These are phyloP conservation scores for Geosmithia putterillii DNA, from an alignment of 2,329 filamentous ascomycete genomes.

Conservation along the genomic window DNA sequence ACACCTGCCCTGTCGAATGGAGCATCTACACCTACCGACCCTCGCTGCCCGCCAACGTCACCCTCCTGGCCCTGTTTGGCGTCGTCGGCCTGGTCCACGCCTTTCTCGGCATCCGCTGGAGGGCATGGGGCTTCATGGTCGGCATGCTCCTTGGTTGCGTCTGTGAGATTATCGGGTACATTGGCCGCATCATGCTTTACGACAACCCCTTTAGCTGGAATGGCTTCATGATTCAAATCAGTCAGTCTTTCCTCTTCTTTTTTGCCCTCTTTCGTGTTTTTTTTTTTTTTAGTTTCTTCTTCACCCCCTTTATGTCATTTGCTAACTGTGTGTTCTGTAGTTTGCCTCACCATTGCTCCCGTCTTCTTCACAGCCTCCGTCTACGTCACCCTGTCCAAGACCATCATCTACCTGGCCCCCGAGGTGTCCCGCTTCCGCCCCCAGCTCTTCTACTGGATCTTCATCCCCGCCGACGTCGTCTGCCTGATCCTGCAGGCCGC, in stretches of 20 bases:
- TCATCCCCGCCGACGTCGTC: slow-evolving; percentile 42
- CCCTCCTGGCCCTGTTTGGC: slow-evolving; percentile 37
- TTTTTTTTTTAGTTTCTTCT: background rate
- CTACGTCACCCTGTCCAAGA: slow-evolving; percentile 46
- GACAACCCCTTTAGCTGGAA: slow-evolving; percentile 44
- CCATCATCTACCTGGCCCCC: slow-evolving; percentile 25
- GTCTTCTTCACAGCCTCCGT: slow-evolving; percentile 47
- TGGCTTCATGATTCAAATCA: slow-evolving; percentile 53
- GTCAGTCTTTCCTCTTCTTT: slow-evolving; percentile 1
- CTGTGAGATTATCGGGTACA: slow-evolving; percentile 50
- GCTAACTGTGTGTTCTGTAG: no score
- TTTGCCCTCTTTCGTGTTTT: background rate
- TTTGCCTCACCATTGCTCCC: slow-evolving; percentile 39
- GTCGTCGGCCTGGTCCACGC: slow-evolving; percentile 26
- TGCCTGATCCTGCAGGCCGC: slow-evolving; percentile 45
- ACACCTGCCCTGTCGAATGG: slow-evolving; percentile 30
- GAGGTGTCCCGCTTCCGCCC: slow-evolving; percentile 30
- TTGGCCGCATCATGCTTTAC: slow-evolving; percentile 43
- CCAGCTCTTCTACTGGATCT: slow-evolving; percentile 30
- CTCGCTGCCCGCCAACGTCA: slow-evolving; percentile 36
- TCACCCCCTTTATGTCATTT: background rate
- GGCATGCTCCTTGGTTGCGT: slow-evolving; percentile 44
- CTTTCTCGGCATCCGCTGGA: slow-evolving; percentile 32
- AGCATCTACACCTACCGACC: slow-evolving; percentile 44
- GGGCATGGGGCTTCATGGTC: slow-evolving; percentile 32